These are phyloP conservation scores for Epichloe gansuensis DNA, from an alignment of 2,329 filamentous ascomycete genomes.

Conservation along the genomic window DNA sequence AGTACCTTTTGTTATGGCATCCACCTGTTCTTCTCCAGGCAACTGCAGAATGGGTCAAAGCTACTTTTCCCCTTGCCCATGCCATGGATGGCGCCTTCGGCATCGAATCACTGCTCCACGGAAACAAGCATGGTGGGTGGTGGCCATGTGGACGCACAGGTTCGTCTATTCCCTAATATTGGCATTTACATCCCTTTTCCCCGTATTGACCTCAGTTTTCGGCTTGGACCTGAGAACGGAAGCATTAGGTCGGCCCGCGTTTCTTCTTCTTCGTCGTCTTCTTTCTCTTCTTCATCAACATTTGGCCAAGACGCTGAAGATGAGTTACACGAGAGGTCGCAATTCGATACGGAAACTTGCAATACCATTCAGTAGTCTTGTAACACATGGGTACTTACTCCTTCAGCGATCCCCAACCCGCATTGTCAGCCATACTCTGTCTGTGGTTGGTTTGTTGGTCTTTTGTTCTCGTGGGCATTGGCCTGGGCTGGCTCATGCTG, in stretches of 20 bases:
- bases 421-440: background rate
- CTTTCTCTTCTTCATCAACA: no score
- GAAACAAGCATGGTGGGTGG: background rate
- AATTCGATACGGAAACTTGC: conserved; percentile 1
- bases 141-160: background rate
- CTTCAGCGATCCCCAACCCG: background rate
- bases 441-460: no score
- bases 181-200: background rate
- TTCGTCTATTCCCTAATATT: background rate
- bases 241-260: background rate
- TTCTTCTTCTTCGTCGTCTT: no score
- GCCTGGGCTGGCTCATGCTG: background rate
- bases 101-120: background rate
- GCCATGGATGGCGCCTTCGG: background rate
- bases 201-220: background rate
- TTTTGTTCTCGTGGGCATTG: background rate
- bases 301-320: background rate
- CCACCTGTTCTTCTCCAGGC: background rate
- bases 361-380: background rate
- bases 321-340: conserved; percentile 2
- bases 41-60: background rate
- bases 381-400: background rate
- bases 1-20: no score
- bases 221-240: background rate
- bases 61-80: background rate